Conservation (phyloP, 176 grass and related monocot species). For the Carex scoparia region DNA sequence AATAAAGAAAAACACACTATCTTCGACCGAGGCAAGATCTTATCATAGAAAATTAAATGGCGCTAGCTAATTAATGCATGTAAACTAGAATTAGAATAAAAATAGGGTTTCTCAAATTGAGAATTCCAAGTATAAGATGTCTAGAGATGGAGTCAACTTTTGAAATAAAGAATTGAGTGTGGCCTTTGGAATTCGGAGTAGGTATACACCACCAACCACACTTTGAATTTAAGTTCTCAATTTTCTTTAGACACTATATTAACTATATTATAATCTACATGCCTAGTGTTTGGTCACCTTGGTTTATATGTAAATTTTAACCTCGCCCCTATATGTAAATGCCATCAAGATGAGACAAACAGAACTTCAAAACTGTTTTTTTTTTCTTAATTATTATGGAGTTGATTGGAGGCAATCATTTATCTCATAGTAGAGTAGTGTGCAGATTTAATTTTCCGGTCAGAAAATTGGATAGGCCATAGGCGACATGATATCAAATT, state of each 20-base stretch:
- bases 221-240: constrained; percentile 25
- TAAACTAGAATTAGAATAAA: constrained; percentile 34
- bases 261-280: not conserved
- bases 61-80: constrained; percentile 10
- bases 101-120: constrained; percentile 17
- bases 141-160: constrained; percentile 42
- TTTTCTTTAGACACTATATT: not conserved
- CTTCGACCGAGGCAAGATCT: constrained; percentile 32
- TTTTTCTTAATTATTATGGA: not conserved
- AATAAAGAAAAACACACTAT: not conserved
- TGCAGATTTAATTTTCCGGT: not conserved
- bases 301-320: not conserved
- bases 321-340: not conserved
- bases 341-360: constrained; percentile 15
- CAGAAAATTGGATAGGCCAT: not conserved
- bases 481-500: not conserved
- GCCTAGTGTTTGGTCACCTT: not conserved
- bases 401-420: constrained; percentile 7
- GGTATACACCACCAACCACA: constrained; percentile 43
- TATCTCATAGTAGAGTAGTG: not conserved
- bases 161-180: constrained; percentile 25
- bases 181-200: constrained; percentile 17
- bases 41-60: constrained; percentile 24
- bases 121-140: constrained; percentile 43
- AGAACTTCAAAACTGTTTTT: constrained; percentile 4